phyloP scores from a whole-genome alignment of 2,329 filamentous ascomycete genomes.

The Venturia oleaginea region DNA sequence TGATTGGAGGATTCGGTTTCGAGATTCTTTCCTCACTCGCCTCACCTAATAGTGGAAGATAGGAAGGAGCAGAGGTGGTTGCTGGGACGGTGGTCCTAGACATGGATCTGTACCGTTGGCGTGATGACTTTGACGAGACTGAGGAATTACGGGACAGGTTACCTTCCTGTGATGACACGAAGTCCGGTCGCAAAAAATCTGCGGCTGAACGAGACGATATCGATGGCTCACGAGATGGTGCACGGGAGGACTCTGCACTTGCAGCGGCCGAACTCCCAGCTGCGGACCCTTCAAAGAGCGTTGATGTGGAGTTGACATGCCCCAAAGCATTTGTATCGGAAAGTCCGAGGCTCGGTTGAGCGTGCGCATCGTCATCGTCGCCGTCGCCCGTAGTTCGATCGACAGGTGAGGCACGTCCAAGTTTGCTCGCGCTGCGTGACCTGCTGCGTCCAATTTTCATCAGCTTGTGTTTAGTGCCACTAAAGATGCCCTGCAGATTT shows the following conservation, averaged over 20 bases:
- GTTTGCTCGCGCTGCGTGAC: slow-evolving; percentile 37
- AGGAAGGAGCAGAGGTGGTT: slow-evolving; percentile 18
- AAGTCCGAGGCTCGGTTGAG: slow-evolving; percentile 53
- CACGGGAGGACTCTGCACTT: slow-evolving; percentile 37
- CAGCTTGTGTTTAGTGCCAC: slow-evolving; percentile 36
- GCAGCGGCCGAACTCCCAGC: slow-evolving; percentile 21
- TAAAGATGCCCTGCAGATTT: slow-evolving; percentile 36
- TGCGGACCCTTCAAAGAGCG: slow-evolving; percentile 34
- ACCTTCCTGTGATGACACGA: slow-evolving; percentile 17
- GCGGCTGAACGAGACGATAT: slow-evolving; percentile 11
- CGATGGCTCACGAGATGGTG: slow-evolving; percentile 16
- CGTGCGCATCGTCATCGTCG: slow-evolving; percentile 51
- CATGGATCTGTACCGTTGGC: slow-evolving; percentile 14
- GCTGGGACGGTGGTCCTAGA: slow-evolving; percentile 17
- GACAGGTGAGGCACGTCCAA: slow-evolving; percentile 49
- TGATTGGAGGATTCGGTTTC: background rate
- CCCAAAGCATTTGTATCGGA: slow-evolving; percentile 55
- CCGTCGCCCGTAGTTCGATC: slow-evolving; percentile 48
- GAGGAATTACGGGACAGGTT: slow-evolving; percentile 31
- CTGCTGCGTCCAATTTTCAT: slow-evolving; percentile 36
- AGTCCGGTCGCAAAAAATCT: background rate
- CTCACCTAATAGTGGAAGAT: slow-evolving; percentile 15
- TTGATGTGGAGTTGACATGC: slow-evolving; percentile 42
- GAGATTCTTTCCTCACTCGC: background rate
- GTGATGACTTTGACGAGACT: slow-evolving; percentile 29